Conservation (phyloP, 306 rosid genomes). For the Datisca glomerata region DNA sequence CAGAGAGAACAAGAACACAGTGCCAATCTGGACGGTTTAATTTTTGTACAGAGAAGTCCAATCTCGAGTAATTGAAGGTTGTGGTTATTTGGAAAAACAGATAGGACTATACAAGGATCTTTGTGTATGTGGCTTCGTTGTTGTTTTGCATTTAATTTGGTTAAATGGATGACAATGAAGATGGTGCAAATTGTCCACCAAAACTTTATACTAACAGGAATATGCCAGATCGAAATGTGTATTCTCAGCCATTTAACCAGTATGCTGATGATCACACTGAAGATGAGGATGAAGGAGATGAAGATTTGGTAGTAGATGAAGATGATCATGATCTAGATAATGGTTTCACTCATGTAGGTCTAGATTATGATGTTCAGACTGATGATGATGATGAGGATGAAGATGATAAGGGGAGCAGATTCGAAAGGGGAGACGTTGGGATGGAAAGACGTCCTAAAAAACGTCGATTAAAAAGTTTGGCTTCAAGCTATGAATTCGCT, state of each 20-base stretch:
- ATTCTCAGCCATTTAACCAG: conserved; percentile 28
- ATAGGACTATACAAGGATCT: too few species aligned
- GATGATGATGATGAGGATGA: conserved; percentile 30
- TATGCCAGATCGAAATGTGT: background rate
- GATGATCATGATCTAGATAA: conserved; percentile 34
- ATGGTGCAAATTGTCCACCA: conserved; percentile 24
- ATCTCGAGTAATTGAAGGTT: too few species aligned
- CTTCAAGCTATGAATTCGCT: conserved; percentile 67
- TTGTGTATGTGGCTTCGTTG: too few species aligned
- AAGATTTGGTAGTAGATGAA: conserved; percentile 34
- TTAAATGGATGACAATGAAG: conserved; percentile 68
- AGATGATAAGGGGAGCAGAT: conserved; percentile 22
- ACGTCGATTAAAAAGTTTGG: conserved; percentile 63
- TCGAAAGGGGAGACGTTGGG: conserved; percentile 33
- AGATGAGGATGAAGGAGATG: conserved; percentile 36
- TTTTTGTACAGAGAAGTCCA: too few species aligned
- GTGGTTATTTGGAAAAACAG: too few species aligned
- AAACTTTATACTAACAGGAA: conserved; percentile 3
- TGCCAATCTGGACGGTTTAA: too few species aligned
- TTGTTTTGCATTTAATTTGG: background rate
- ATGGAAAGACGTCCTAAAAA: conserved; percentile 53
- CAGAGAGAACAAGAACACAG: too few species aligned
- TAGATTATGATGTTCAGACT: conserved; percentile 19
- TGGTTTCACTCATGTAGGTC: conserved; percentile 18
- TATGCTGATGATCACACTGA: conserved; percentile 27